Percentiles rank a stretch among this genome's conserved stretches.
phyloP scores from a whole-genome alignment of 441 rosid genomes.

The Arabidopsis lyrata region DNA sequence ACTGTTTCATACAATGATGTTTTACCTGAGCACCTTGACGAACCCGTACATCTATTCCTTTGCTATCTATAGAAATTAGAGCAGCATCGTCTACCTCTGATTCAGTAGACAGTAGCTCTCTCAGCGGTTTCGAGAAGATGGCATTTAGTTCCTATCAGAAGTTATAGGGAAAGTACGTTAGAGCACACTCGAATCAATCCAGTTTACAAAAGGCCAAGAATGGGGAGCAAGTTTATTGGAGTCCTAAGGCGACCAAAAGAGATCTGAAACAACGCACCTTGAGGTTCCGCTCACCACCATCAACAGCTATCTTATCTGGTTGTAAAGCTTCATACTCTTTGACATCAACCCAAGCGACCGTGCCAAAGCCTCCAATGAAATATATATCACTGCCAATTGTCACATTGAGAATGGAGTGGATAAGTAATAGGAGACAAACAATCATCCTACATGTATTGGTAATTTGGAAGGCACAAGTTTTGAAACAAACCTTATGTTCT shows the following conservation, averaged over 20 bases:
- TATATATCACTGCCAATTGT: conserved; percentile 77
- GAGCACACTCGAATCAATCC: conserved; percentile 17
- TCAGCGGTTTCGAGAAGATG: conserved; percentile 81
- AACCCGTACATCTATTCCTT: conserved; percentile 86
- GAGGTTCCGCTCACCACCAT: conserved; percentile 90
- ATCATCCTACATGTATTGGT: conserved; percentile 10
- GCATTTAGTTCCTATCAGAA: conserved; percentile 75
- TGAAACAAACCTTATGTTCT: conserved; percentile 76
- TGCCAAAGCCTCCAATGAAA: conserved; percentile 99
- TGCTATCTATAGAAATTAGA: conserved; percentile 93
- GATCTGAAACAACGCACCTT: conserved; percentile 57
- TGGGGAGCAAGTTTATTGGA: not conserved
- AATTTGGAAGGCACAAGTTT: conserved; percentile 21
- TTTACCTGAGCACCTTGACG: conserved; percentile 96
- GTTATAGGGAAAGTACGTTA: conserved; percentile 15
- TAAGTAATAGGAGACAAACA: conserved; percentile 6
- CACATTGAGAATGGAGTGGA: conserved; percentile 32
- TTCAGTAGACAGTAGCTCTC: conserved; percentile 65
- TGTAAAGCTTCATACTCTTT: conserved; percentile 80
- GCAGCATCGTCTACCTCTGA: conserved; percentile 92
- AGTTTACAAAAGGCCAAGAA: not conserved
- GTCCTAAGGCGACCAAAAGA: not conserved
- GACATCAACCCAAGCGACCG: conserved; percentile 98
- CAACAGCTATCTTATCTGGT: conserved; percentile 95
- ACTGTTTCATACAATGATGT: not conserved